Base-by-base conservation (phyloP, 371 early-diverging fungal species). In the Mucor indicus region DNA sequence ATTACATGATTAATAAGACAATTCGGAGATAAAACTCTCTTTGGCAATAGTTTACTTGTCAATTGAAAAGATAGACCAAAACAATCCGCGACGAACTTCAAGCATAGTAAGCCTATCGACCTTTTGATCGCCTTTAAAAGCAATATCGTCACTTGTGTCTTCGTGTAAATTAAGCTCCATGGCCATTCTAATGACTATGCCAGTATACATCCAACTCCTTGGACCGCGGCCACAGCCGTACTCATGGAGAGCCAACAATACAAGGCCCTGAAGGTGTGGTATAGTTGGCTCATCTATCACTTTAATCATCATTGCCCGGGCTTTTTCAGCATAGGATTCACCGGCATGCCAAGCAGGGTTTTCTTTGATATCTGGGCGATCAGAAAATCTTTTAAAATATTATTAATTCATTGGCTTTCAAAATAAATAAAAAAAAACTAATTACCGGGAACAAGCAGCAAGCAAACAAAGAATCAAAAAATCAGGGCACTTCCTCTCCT, bases 171-270 rank as follows among this genome's bases (percentile, higher is more conserved):
- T 78, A 0, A 85, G 38, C 25, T 85, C 82, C 44, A 76, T 62
- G 0, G 79, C 77, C 72, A 77, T 78, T 8, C 86, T 55, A 11
- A 76, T 68, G 1, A 84, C 83, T 71, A 84, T 80, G n/a, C 85
- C 85, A 4, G 68, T 67, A 68, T 77, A 84, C 84, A 83, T 82
- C 85, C 85, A 86, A 9, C 81, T 73, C 33, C 81, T 72, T 20
- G 84, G 80, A 7, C 81, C 82, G 43, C 80, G 48, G 5, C 77
- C 79, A 46, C 79, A 75, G 1, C 86, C 85, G 50, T 73, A 81
- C 32, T 80, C 81, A 60, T 81, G 80, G 45, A 84, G 44, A 16
- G 64, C 42, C n/a, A 86, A 45, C 17, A 84, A 50, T n/a, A 77
- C 16, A 0, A 86, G 41, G 0, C 74, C 81, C 50, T 81, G 80